A percentile compares a stretch with the other conserved stretches of the same genome.
Conservation (phyloP, 345 rosid species). For the Syzygium oleosum region DNA sequence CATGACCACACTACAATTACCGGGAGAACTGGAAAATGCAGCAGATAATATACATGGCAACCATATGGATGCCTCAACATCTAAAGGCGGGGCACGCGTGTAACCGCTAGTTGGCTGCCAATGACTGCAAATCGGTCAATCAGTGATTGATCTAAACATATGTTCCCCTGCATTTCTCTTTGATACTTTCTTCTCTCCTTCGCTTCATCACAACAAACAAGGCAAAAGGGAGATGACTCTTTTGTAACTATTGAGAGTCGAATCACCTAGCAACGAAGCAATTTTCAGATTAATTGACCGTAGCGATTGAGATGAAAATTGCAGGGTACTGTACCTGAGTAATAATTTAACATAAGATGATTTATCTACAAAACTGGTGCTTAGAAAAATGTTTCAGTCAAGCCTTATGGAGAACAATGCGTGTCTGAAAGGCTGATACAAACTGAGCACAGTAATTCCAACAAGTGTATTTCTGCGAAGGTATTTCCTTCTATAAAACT, state of each 20-base stretch:
- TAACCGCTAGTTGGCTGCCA: neutral
- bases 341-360: neutral
- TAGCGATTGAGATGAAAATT: neutral
- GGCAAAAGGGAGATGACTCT: neutral
- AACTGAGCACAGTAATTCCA: fast-evolving
- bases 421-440: neutral
- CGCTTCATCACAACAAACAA: too few relatives aligned
- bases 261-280: neutral
- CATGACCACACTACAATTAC: neutral
- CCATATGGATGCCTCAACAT: neutral
- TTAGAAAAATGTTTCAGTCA: neutral
- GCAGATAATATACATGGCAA: neutral
- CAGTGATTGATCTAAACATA: neutral
- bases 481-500: slow-evolving; percentile 11
- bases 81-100: neutral
- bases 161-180: neutral
- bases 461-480: neutral
- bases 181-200: too few relatives aligned
- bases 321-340: neutral
- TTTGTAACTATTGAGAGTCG: neutral
- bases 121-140: neutral
- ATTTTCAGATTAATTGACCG: neutral
- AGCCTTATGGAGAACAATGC: neutral
- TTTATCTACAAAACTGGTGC: neutral
- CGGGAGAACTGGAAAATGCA: neutral